These are phyloP conservation scores for Aspergillus cejpii DNA, from an alignment of 2,329 filamentous ascomycete genomes.

Conservation along the genomic window DNA sequence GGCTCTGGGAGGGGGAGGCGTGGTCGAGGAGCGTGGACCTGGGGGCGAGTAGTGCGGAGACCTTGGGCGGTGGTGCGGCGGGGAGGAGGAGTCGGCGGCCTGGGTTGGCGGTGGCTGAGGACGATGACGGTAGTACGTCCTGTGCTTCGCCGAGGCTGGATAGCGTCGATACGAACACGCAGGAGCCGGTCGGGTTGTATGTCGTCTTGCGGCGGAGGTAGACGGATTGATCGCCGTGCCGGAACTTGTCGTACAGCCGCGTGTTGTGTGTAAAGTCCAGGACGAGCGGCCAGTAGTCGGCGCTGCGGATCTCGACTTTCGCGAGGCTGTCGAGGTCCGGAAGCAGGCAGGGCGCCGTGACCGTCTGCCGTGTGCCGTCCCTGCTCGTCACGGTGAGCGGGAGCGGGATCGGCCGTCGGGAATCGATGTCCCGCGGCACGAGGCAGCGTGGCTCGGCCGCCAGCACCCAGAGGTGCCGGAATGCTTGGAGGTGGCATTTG, in stretches of 20 bases:
- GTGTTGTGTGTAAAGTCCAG: constrained; percentile 64
- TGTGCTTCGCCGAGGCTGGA: constrained; percentile 62
- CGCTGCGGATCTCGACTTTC: constrained; percentile 37
- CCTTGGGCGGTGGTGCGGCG: constrained; percentile 20
- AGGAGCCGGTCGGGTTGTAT: constrained; percentile 53
- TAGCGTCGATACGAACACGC: constrained; percentile 66
- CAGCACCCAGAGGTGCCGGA: constrained; percentile 94
- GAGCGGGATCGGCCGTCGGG: constrained; percentile 68
- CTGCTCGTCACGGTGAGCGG: constrained; percentile 61
- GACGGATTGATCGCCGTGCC: constrained; percentile 59
- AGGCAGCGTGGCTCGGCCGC: constrained; percentile 86
- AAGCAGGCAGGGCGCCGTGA: constrained; percentile 53
- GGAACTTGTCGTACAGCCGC: constrained; percentile 58
- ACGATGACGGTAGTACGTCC: constrained; percentile 32
- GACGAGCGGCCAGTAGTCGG: constrained; percentile 73
- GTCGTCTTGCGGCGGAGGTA: constrained; percentile 65
- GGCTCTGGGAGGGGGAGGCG: constrained; percentile 32
- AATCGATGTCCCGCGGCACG: constrained; percentile 79
- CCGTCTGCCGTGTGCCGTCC: constrained; percentile 27
- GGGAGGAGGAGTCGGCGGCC: constrained; percentile 23
- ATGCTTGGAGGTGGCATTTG: constrained; percentile 87
- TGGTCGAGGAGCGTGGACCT: constrained; percentile 19
- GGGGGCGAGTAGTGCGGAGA: constrained; percentile 19
- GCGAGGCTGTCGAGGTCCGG: constrained; percentile 39
- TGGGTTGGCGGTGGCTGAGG: constrained; percentile 19